Evolutionary conservation across 2,329 filamentous ascomycete genomes (phyloP), one percentile per base, ranked within the genome.

Genomic region (Phyllosticta capitalensis): DNA sequence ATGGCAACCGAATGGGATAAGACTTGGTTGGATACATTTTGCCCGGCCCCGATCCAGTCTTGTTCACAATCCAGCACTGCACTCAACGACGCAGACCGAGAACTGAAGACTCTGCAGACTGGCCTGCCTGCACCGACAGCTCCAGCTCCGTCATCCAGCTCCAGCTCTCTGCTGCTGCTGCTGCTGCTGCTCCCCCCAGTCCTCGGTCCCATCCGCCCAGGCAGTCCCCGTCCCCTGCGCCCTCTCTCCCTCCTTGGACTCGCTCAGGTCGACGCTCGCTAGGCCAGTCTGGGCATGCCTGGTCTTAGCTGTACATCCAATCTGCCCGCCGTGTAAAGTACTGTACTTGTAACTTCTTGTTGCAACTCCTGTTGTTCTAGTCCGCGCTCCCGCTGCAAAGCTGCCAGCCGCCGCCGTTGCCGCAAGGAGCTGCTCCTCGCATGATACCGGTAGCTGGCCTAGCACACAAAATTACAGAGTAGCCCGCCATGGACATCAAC

Each of bases 401-500:
- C 38, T 45, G 38, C 38, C 38, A 45, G 38, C 38, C 38, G 38
- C 38, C 38, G 38, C 38, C 38, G 38, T 45, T 45, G 38, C 38
- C 38, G 38, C 38, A 45, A 45, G 38, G 38, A 45, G 38, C 14
- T 45, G 38, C 38, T 45, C 38, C 38, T 45, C 38, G 38, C 38
- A 45, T 45, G 38, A 45, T 45, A 45, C 17, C 38, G 38, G 38
- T n/a, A 45, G 38, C 38, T 45, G 38, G 38, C 38, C 38, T 45
- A 45, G 38, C 17, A n/a, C 38, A 45, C 38, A 45, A 45, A 45
- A 45, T 45, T n/a, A 26, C n/a, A 10, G 12, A 48, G 20, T n/a
- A 9, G 28, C 20, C 26, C n/a, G 24, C 20, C 51, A 79, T 79
- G 77, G 74, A 79, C 65, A 79, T 79, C 72, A 76, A 76, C 66